phyloP scores from a whole-genome alignment of 2,329 filamentous ascomycete species.

The Fusarium tjaetaba region DNA sequence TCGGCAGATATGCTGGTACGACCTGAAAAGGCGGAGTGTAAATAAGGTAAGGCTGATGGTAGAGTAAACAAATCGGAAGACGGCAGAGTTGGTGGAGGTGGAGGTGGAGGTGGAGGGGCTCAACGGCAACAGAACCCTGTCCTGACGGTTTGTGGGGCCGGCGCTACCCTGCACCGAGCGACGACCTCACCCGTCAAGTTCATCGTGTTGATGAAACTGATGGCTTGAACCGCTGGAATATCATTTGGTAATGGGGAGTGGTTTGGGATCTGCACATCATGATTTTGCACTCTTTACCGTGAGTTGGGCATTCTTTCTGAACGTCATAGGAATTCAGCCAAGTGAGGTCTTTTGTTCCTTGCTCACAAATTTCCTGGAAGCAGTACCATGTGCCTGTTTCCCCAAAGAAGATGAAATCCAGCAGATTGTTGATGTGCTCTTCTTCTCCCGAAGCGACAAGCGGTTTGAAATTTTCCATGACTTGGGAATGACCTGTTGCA shows the following conservation, averaged over 20 bases:
- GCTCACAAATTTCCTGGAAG: too few species aligned
- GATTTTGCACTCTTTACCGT: too few species aligned
- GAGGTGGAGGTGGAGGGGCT: conserved; percentile 21
- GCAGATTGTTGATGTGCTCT: neutral
- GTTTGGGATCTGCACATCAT: too few species aligned
- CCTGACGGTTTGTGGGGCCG: conserved; percentile 29
- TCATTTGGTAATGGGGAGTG: too few species aligned
- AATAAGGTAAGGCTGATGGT: conserved; percentile 35
- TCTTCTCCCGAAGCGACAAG: rapidly evolving
- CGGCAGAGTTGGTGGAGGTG: conserved; percentile 11
- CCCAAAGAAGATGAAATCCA: neutral
- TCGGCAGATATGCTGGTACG: conserved; percentile 15
- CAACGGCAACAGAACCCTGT: neutral
- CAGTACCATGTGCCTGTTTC: too few species aligned
- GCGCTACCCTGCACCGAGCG: conserved; percentile 22
- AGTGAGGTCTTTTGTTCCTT: too few species aligned
- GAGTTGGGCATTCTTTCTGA: too few species aligned
- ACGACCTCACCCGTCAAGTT: neutral
- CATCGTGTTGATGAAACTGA: too few species aligned
- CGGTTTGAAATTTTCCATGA: rapidly evolving
- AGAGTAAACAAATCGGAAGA: conserved; percentile 36
- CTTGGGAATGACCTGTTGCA: neutral
- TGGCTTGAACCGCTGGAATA: too few species aligned
- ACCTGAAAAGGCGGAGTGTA: conserved; percentile 36
- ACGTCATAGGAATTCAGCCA: too few species aligned